Conservation (phyloP, 208 protist genomes). For the Endotrypanum monterogeii region DNA sequence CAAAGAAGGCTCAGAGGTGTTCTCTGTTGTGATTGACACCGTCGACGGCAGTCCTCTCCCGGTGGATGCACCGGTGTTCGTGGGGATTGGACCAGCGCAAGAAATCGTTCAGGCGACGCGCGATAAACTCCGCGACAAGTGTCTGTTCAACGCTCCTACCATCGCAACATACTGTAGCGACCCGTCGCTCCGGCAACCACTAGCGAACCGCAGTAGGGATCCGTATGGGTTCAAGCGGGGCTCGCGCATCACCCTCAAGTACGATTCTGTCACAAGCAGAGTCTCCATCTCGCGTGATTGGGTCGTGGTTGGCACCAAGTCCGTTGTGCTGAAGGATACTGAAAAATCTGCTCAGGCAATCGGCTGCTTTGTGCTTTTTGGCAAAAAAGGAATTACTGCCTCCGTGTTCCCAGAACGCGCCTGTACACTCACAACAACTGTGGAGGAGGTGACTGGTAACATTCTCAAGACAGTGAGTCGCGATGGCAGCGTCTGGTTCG, state of each 20-base stretch:
- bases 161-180: slow-evolving; percentile 72
- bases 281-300: slow-evolving; percentile 77
- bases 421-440: slow-evolving; percentile 35
- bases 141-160: slow-evolving; percentile 36
- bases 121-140: slow-evolving; percentile 68
- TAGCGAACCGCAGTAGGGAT: slow-evolving; percentile 54
- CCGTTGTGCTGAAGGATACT: slow-evolving; percentile 39
- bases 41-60: slow-evolving; percentile 56
- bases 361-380: slow-evolving; percentile 82
- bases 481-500: slow-evolving; percentile 39
- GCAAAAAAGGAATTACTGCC: slow-evolving; percentile 52
- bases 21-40: slow-evolving; percentile 76
- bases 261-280: slow-evolving; percentile 44
- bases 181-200: slow-evolving; percentile 55
- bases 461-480: slow-evolving; percentile 44
- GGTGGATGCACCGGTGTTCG: slow-evolving; percentile 61
- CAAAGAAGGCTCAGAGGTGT: slow-evolving; percentile 31
- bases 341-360: slow-evolving; percentile 33
- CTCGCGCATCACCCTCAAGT: slow-evolving; percentile 72
- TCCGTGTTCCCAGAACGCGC: slow-evolving; percentile 69
- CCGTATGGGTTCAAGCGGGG: slow-evolving; percentile 77
- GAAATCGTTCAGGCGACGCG: slow-evolving; percentile 69
- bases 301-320: slow-evolving; percentile 61
- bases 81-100: slow-evolving; percentile 65
- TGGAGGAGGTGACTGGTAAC: slow-evolving; percentile 58